phyloP scores from a whole-genome alignment of 352 stramenopile genomes.

The Pythium phragmiticola region DNA sequence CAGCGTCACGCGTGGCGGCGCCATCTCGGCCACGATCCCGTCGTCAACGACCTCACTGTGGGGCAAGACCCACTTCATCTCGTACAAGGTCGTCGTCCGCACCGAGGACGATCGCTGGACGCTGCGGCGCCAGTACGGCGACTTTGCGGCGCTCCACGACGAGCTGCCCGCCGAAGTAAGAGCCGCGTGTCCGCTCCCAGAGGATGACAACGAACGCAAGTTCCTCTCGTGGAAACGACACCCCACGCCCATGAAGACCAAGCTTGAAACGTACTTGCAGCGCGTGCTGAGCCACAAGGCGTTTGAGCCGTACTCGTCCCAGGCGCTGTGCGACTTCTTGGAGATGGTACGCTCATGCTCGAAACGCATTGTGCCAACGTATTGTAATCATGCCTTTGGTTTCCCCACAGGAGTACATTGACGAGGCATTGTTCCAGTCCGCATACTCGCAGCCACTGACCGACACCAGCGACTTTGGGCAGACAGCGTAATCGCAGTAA shows the following conservation, averaged over 20 bases:
- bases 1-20: constrained; percentile 26
- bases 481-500: neutral
- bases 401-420: constrained; percentile 52
- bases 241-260: constrained; percentile 57
- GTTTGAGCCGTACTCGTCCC: constrained; percentile 51
- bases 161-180: constrained; percentile 54
- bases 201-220: constrained; percentile 41
- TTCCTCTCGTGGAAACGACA: constrained; percentile 63
- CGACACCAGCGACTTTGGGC: constrained; percentile 3
- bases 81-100: constrained; percentile 72
- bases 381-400: neutral
- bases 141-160: constrained; percentile 63
- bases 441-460: constrained; percentile 36
- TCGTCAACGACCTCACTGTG: constrained; percentile 66
- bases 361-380: too few relatives aligned
- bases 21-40: constrained; percentile 63
- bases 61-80: constrained; percentile 69
- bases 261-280: constrained; percentile 63
- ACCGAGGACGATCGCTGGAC: constrained; percentile 73
- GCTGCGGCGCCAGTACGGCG: constrained; percentile 58
- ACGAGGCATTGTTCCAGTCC: constrained; percentile 44
- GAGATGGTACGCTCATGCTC: constrained; percentile 44
- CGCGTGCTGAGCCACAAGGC: constrained; percentile 48
- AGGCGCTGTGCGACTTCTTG: constrained; percentile 71
- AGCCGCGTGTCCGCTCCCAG: constrained; percentile 42